Percentiles rank a stretch among this genome's conserved stretches.
Conservation (phyloP, 177 flowering plant species). For the Vitis hybrid region DNA sequence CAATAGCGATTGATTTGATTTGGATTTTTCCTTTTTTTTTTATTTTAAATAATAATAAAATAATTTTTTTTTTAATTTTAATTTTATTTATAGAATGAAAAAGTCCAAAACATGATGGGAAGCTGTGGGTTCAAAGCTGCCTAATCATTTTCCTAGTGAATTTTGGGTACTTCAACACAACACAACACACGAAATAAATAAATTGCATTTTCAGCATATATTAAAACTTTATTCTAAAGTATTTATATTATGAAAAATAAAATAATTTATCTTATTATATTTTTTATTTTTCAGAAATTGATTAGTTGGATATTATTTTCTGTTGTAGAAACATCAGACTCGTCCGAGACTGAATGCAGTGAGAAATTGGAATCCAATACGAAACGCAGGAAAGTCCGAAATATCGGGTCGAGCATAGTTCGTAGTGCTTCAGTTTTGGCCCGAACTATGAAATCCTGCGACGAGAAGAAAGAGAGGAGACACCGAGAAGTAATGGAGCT, state of each 20-base stretch:
- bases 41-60: no score
- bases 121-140: neutral
- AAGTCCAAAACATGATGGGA: slow-evolving; percentile 2
- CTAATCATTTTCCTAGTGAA: slow-evolving; percentile 1
- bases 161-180: slow-evolving; percentile 4
- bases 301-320: no score
- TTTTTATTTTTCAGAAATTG: neutral
- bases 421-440: slow-evolving; percentile 35
- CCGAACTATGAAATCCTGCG: slow-evolving; percentile 25
- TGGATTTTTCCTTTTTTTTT: no score
- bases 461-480: slow-evolving; percentile 41
- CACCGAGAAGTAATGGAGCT: slow-evolving; percentile 31
- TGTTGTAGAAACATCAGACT: slow-evolving; percentile 22
- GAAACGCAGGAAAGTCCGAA: slow-evolving; percentile 29
- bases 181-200: no score
- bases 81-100: no score
- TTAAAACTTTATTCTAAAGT: no score
- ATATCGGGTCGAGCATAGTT: slow-evolving; percentile 31
- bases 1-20: no score
- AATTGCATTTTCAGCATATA: no score
- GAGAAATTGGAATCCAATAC: slow-evolving; percentile 17
- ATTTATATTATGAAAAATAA: no score
- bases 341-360: slow-evolving; percentile 31
- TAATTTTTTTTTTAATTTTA: no score
- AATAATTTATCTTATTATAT: no score